A percentile compares a stretch with the other conserved stretches of the same genome.
Evolutionary conservation across 2,329 filamentous ascomycete species (phyloP).

Genomic region (Diaporthe australafricana): DNA sequence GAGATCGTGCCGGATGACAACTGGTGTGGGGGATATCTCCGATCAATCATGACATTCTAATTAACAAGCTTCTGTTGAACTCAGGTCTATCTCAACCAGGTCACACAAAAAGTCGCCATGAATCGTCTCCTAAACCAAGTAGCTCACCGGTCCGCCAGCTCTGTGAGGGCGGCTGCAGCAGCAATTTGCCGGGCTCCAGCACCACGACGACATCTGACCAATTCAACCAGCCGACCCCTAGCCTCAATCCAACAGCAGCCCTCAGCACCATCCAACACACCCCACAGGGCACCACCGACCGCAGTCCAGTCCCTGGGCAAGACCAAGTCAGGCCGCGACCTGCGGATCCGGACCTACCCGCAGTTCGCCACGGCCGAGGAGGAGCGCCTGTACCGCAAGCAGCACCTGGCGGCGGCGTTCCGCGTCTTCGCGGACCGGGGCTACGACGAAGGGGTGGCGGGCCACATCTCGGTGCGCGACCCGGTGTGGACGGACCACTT

Average conservation of each 20-base stretch:
- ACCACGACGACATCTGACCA: slow-evolving; percentile 13
- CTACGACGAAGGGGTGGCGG: slow-evolving; percentile 70
- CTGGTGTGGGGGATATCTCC: background rate
- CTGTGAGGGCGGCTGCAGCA: background rate
- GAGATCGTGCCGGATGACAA: background rate
- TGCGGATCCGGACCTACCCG: slow-evolving; percentile 60
- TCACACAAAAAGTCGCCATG: background rate
- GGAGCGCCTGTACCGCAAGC: slow-evolving; percentile 67
- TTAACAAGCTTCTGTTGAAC: too few relatives aligned
- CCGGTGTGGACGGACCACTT: slow-evolving; percentile 41
- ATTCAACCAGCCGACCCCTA: slow-evolving; percentile 1
- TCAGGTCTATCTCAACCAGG: background rate
- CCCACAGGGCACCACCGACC: slow-evolving; percentile 30
- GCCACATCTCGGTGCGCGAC: slow-evolving; percentile 61
- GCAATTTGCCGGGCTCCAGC: background rate
- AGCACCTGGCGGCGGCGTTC: slow-evolving; percentile 69
- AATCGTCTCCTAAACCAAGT: slow-evolving; percentile 3
- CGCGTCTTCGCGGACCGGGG: slow-evolving; percentile 70
- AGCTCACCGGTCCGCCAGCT: background rate
- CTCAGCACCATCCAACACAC: background rate
- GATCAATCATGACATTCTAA: too few relatives aligned
- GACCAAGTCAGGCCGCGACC: slow-evolving; percentile 29
- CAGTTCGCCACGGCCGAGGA: slow-evolving; percentile 60
- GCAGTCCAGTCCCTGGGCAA: slow-evolving; percentile 36
- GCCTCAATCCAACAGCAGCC: slow-evolving; percentile 23